phyloP scores from a whole-genome alignment of 495 filamentous ascomycete species.

The Barbatosphaeria neglecta region DNA sequence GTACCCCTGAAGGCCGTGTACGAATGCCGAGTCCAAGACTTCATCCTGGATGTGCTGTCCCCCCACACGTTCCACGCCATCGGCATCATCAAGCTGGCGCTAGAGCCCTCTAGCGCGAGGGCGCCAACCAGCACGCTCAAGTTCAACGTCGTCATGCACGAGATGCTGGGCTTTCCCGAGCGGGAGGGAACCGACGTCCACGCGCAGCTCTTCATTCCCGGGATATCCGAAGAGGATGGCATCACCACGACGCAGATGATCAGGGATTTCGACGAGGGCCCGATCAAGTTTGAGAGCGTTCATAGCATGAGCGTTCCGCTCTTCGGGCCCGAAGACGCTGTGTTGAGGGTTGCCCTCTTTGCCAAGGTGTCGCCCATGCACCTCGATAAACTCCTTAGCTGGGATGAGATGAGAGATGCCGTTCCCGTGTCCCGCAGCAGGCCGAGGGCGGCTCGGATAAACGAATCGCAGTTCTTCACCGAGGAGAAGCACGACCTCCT shows the following conservation, averaged over 20 bases:
- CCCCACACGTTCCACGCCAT: constrained; percentile 86
- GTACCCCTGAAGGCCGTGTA: constrained; percentile 91
- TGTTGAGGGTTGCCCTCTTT: constrained; percentile 83
- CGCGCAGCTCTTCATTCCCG: constrained; percentile 88
- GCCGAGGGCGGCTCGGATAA: constrained; percentile 60
- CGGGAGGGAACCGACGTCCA: constrained; percentile 93
- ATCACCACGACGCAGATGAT: constrained; percentile 94
- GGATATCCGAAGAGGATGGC: constrained; percentile 82
- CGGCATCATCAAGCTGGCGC: constrained; percentile 77
- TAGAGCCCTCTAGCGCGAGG: constrained; percentile 89
- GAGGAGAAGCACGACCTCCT: constrained; percentile 93
- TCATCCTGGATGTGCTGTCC: constrained; percentile 75
- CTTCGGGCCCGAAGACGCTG: constrained; percentile 60
- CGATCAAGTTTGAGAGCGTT: constrained; percentile 89
- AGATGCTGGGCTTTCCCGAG: constrained; percentile 92
- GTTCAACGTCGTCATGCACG: constrained; percentile 98
- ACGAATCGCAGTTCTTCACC: constrained; percentile 82
- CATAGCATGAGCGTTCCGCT: constrained; percentile 98
- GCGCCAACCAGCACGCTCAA: constrained; percentile 87
- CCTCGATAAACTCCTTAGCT: constrained; percentile 92
- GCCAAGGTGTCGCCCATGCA: constrained; percentile 88
- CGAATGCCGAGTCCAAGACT: constrained; percentile 89
- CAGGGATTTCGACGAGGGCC: constrained; percentile 86
- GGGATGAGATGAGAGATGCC: constrained; percentile 93
- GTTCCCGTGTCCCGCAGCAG: constrained; percentile 39